Evolutionary conservation across 2,329 filamentous ascomycete species (phyloP).

Genomic region (Ambrosiella cleistominuta): DNA sequence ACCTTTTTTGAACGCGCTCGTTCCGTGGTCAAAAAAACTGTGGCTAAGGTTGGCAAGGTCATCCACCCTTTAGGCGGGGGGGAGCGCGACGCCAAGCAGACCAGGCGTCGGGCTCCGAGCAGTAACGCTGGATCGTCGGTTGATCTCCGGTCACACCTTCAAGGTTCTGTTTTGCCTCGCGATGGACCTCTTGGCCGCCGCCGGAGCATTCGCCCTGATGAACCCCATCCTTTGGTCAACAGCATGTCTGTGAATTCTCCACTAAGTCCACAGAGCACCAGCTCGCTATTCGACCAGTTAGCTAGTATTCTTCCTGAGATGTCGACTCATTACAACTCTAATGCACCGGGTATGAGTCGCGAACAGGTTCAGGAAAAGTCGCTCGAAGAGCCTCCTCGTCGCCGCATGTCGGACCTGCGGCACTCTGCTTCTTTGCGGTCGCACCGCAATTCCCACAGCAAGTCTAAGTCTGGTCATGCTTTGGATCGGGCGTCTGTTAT

Average conservation of each 20-base stretch:
- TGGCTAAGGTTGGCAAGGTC: slow-evolving; percentile 41
- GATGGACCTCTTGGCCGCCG: slow-evolving; percentile 27
- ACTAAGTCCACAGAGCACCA: slow-evolving; percentile 15
- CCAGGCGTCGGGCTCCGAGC: slow-evolving; percentile 40
- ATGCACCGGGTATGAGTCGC: slow-evolving; percentile 9
- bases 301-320: slow-evolving; percentile 22
- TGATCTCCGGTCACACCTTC: slow-evolving; percentile 23
- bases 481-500: background rate
- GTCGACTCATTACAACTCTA: slow-evolving; percentile 7
- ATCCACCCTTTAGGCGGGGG: slow-evolving; percentile 35
- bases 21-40: slow-evolving; percentile 54
- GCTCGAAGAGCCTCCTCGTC: slow-evolving; percentile 8
- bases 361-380: slow-evolving; percentile 12
- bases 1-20: slow-evolving; percentile 72
- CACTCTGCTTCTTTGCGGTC: slow-evolving; percentile 10
- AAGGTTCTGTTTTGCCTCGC: slow-evolving; percentile 19
- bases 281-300: slow-evolving; percentile 23
- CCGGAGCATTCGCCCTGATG: slow-evolving; percentile 34
- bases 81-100: slow-evolving; percentile 37
- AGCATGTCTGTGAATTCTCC: slow-evolving; percentile 14
- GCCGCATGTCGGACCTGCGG: slow-evolving; percentile 5
- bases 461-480: background rate
- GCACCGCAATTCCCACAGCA: slow-evolving; percentile 12
- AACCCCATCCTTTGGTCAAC: slow-evolving; percentile 14
- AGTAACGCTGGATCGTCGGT: slow-evolving; percentile 47